Conservation (phyloP, 108 stramenopile genomes). For the Pseudonitzschia multistriata region DNA sequence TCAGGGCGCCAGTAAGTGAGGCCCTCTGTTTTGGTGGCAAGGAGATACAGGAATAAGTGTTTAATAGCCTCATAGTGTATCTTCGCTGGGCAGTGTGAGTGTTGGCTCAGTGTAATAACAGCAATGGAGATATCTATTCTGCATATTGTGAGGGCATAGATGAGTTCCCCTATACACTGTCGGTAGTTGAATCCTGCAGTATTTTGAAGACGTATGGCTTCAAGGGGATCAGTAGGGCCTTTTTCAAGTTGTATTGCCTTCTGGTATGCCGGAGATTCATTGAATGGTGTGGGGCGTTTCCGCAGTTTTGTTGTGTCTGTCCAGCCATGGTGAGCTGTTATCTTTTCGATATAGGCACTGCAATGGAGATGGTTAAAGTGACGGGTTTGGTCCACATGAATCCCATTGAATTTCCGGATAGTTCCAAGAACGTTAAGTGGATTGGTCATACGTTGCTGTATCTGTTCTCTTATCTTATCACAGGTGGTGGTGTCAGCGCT, state of each 20-base stretch:
- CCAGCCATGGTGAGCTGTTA: constrained; percentile 20
- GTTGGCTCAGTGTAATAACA: constrained; percentile 6
- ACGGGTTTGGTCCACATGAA: constrained; percentile 31
- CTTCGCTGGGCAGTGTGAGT: constrained; percentile 3
- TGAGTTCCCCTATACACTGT: constrained; percentile 28
- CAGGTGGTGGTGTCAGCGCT: neutral
- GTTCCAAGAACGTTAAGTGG: constrained; percentile 29
- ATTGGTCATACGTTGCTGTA: constrained; percentile 13
- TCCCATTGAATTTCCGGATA: constrained; percentile 32
- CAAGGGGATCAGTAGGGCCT: neutral
- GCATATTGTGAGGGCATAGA: constrained; percentile 33
- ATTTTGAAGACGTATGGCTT: neutral
- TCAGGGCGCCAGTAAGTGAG: neutral
- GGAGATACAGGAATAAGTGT: neutral
- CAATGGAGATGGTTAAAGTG: constrained; percentile 22
- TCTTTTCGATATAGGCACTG: constrained; percentile 30
- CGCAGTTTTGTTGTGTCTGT: neutral
- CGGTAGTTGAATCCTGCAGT: constrained; percentile 19
- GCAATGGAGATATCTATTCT: neutral
- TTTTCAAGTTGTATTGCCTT: constrained; percentile 1
- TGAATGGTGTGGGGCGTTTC: neutral
- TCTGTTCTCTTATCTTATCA: constrained; percentile 1
- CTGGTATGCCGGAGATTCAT: neutral
- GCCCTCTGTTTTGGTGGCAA: neutral
- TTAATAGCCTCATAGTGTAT: neutral